phyloP scores from a whole-genome alignment of 176 grass and related monocot genomes.

The Zoysia japonica region DNA sequence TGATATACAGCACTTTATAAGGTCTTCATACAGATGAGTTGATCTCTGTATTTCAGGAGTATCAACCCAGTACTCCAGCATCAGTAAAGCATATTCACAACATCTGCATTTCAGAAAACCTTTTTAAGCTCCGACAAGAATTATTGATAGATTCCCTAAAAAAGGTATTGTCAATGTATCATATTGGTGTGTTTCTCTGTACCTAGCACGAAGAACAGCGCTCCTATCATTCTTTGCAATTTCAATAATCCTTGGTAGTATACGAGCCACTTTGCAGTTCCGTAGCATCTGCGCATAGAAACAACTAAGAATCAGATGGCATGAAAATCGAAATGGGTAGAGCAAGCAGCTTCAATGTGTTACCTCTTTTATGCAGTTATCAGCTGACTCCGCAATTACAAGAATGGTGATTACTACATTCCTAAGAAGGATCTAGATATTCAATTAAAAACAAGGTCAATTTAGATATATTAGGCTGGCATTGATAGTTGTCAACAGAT shows the following conservation, averaged over 20 bases:
- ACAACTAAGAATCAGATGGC: constrained; percentile 24
- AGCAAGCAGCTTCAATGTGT: constrained; percentile 19
- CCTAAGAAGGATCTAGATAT: constrained; percentile 75
- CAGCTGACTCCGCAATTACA: constrained; percentile 84
- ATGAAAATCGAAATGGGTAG: constrained; percentile 25
- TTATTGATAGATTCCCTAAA: not conserved
- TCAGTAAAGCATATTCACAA: constrained; percentile 85
- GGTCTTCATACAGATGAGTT: constrained; percentile 72
- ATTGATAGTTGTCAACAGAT: not conserved
- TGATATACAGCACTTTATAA: constrained; percentile 85
- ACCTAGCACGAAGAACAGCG: constrained; percentile 73
- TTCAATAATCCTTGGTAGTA: constrained; percentile 78
- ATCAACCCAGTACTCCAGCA: constrained; percentile 87
- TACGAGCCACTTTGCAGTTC: constrained; percentile 92
- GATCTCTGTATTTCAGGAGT: constrained; percentile 87
- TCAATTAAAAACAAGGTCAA: not conserved
- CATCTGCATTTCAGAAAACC: constrained; percentile 54
- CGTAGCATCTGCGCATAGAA: constrained; percentile 60
- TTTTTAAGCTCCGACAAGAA: constrained; percentile 18
- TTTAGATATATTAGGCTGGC: constrained; percentile 21
- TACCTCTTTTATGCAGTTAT: constrained; percentile 97
- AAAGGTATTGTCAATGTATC: not conserved
- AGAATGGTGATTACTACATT: constrained; percentile 83
- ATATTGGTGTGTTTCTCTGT: constrained; percentile 1
- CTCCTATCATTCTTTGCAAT: constrained; percentile 80